These are phyloP conservation scores for Neobulgaria alba DNA, from an alignment of 2,329 filamentous ascomycete species.

Conservation along the genomic window DNA sequence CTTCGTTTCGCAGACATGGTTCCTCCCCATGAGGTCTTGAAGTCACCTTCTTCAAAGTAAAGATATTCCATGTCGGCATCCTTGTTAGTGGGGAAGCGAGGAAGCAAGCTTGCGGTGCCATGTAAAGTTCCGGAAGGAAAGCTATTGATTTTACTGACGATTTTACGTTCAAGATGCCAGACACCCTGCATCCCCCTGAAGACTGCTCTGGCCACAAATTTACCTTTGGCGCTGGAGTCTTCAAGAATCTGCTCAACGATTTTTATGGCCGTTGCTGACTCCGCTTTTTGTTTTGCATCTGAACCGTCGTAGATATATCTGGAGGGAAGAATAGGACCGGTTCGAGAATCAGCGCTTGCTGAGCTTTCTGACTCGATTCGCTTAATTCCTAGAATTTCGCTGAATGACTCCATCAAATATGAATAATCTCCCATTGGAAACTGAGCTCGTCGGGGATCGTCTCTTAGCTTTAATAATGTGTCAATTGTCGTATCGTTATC, in stretches of 20 bases:
- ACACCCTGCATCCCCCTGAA: conserved; percentile 63
- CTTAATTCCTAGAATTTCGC: conserved; percentile 45
- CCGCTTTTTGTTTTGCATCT: conserved; percentile 32
- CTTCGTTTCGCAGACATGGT: conserved; percentile 22
- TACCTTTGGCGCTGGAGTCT: conserved; percentile 23
- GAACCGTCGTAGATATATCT: conserved; percentile 38
- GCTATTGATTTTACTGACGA: conserved; percentile 44
- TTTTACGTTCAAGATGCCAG: conserved; percentile 54
- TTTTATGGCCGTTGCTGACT: conserved; percentile 38
- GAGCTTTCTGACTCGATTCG: conserved; percentile 29
- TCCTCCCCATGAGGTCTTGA: conserved; percentile 41
- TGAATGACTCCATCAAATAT: conserved; percentile 65
- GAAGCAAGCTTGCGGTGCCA: conserved; percentile 56
- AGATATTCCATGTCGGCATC: conserved; percentile 46
- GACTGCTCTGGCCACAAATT: conserved; percentile 55
- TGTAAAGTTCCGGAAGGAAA: conserved; percentile 57
- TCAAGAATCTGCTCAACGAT: conserved; percentile 13
- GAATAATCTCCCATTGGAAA: conserved; percentile 80
- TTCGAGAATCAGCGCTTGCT: conserved; percentile 28
- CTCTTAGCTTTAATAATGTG: conserved; percentile 24
- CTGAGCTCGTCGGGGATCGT: conserved; percentile 42
- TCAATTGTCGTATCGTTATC: conserved; percentile 17
- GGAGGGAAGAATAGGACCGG: conserved; percentile 34
- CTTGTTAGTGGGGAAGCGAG: conserved; percentile 47
- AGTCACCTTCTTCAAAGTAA: conserved; percentile 60